Percentiles rank a stretch among this genome's conserved stretches.
phyloP scores from a whole-genome alignment of 2,329 filamentous ascomycete genomes.

The Trichophyton mentagrophytes region DNA sequence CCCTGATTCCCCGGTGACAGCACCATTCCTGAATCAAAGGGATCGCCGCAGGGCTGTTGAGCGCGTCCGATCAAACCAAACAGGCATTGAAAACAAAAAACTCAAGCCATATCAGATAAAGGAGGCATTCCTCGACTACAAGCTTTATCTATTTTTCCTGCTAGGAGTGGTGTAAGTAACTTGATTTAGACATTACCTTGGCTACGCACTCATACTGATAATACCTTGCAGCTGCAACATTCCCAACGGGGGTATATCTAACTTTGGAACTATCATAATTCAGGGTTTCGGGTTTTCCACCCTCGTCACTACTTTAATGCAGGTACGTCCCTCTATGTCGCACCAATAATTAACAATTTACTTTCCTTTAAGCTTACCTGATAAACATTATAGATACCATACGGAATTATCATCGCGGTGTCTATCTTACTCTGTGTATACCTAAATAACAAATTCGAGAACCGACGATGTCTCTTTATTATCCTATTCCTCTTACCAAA shows the following conservation, averaged over 20 bases:
- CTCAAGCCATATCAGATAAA: conserved; percentile 43
- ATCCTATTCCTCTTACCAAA: conserved; percentile 47
- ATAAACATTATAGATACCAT: conserved; percentile 29
- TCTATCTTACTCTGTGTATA: conserved; percentile 39
- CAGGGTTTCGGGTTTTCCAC: conserved; percentile 45
- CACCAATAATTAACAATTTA: not conserved
- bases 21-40: conserved; percentile 38
- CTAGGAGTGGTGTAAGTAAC: conserved; percentile 33
- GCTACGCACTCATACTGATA: not conserved
- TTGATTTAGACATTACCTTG: not conserved
- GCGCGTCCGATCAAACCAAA: conserved; percentile 45
- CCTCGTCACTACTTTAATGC: conserved; percentile 42
- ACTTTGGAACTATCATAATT: conserved; percentile 49
- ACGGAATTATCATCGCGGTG: conserved; percentile 38
- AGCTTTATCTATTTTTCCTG: conserved; percentile 46
- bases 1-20: conserved; percentile 46
- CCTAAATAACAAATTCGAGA: conserved; percentile 36
- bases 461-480: conserved; percentile 42
- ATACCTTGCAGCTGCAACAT: conserved; percentile 26
- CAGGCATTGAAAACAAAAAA: conserved; percentile 45
- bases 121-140: conserved; percentile 46
- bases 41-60: conserved; percentile 45
- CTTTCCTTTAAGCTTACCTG: not conserved
- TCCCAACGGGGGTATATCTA: conserved; percentile 46
- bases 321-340: conserved; percentile 19